Evolutionary conservation across 352 stramenopile species (phyloP), one percentile per base, ranked within the genome.

Genomic region (Phytophthora foliorum): DNA sequence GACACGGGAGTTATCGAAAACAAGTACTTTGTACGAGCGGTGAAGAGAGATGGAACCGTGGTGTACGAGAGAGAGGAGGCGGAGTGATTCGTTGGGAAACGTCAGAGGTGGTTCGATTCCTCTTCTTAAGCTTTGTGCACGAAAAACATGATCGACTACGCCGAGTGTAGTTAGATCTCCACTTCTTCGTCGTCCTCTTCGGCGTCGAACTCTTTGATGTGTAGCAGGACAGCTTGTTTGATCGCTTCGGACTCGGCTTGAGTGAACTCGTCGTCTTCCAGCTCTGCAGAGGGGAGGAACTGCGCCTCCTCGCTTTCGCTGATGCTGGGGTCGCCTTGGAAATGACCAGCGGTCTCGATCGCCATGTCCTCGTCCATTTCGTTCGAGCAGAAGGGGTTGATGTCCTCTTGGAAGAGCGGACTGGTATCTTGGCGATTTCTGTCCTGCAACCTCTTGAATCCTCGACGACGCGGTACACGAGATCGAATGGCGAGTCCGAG

Each of bases 341-440:
- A 74, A 11, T 76, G 68, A 4, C 63, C 61, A 19, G 75, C 69
- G 17, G 72, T 82, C 66, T 86, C 78, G 3, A 88, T 66, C 6
- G 25, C 68, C 1, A 67, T 25, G 19, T 86, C 68, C 4, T 79
- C 67, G 17, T 63, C 75, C 14, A 39, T 31, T 0, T 62, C 24
- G 19, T 67, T 71, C 0, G 57, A 63, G 53, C 86, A 93, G 63
- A 94, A 94, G 21, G 83, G 84, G 59, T 94, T 94, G 67, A 94
- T 89, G 62, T 93, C 75, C n/a, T 92, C 82, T n/a, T 73, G 61
- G 29, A 56, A 70, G 1, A 69, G 9, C n/a, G n/a, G 10, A 22
- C 19, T 52, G 0, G 13, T 1, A 3, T 58, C 41, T 39, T 75
- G 52, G 11, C 32, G 63, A 3, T 77, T 65, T 0, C 64, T 55